These are phyloP conservation scores for Diutina siamensis DNA, from an alignment of 1,139 yeast genomes.

Conservation along the genomic window DNA sequence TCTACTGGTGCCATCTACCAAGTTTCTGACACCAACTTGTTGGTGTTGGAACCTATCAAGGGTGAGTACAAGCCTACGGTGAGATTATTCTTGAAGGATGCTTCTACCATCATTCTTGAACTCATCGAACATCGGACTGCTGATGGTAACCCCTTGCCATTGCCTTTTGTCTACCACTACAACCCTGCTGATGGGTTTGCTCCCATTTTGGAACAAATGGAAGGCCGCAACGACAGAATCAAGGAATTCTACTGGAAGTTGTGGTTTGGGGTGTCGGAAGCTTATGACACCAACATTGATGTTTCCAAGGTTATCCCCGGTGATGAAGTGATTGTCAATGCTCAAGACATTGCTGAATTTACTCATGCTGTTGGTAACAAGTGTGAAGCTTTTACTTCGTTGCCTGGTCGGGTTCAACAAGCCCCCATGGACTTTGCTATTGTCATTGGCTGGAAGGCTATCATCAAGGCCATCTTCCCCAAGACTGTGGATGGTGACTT, in stretches of 20 bases:
- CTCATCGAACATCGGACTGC: conserved; percentile 86
- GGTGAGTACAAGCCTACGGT: conserved; percentile 67
- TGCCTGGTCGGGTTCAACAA: conserved; percentile 71
- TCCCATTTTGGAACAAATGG: conserved; percentile 85
- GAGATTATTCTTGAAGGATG: conserved; percentile 38
- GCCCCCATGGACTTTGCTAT: conserved; percentile 99
- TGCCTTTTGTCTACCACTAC: conserved; percentile 71
- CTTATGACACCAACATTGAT: conserved; percentile 52
- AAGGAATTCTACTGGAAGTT: conserved; percentile 95
- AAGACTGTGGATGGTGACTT: conserved; percentile 92
- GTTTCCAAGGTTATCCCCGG: conserved; percentile 64
- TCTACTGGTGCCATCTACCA: conserved; percentile 53
- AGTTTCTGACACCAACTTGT: conserved; percentile 17
- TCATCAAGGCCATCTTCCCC: conserved; percentile 95
- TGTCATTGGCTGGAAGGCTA: conserved; percentile 97
- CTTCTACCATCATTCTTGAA: conserved; percentile 48
- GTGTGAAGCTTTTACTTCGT: conserved; percentile 88
- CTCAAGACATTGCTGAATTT: conserved; percentile 77
- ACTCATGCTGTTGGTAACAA: conserved; percentile 96
- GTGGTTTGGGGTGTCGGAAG: conserved; percentile 72
- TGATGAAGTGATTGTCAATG: conserved; percentile 57
- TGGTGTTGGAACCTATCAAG: conserved; percentile 55
- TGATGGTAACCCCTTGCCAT: conserved; percentile 59
- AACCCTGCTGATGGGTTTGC: conserved; percentile 85
- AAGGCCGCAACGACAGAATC: conserved; percentile 83